Conservation (phyloP, 1,139 yeast genomes). For the Pichia sp. region DNA sequence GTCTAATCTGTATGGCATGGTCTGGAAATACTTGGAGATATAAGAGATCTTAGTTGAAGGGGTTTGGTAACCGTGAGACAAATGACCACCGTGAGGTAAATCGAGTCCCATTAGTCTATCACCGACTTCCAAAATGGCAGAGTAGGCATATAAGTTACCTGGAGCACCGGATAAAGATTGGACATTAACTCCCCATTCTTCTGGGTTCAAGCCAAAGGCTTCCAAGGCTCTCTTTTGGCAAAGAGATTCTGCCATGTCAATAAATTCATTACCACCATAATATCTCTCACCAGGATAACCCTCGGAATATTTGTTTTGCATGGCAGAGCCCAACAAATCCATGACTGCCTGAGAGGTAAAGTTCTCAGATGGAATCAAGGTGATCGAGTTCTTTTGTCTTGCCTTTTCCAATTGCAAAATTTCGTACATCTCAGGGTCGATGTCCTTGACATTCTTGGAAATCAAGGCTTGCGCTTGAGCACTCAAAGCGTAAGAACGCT, state of each 20-base stretch:
- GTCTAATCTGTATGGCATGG: slow-evolving; percentile 96
- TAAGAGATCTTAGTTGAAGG: slow-evolving; percentile 92
- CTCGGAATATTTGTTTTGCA: slow-evolving; percentile 87
- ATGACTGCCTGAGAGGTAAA: slow-evolving; percentile 95
- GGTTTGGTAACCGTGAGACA: slow-evolving; percentile 97
- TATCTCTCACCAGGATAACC: slow-evolving; percentile 88
- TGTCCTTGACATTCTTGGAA: slow-evolving; percentile 58
- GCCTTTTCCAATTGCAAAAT: slow-evolving; percentile 68
- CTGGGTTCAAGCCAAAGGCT: slow-evolving; percentile 76
- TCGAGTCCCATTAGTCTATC: slow-evolving; percentile 97
- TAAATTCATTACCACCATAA: slow-evolving; percentile 89
- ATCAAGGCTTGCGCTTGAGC: slow-evolving; percentile 49
- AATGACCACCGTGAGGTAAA: slow-evolving; percentile 97
- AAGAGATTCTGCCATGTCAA: slow-evolving; percentile 85
- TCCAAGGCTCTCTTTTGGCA: slow-evolving; percentile 92
- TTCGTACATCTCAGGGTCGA: slow-evolving; percentile 83
- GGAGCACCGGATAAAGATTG: slow-evolving; percentile 96
- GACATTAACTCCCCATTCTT: slow-evolving; percentile 96
- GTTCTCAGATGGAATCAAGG: slow-evolving; percentile 93
- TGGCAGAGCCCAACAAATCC: slow-evolving; percentile 95
- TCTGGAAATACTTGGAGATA: slow-evolving; percentile 92
- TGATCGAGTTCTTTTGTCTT: slow-evolving; percentile 93
- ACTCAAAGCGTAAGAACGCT: slow-evolving; percentile 44
- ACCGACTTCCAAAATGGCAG: slow-evolving; percentile 89
- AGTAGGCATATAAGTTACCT: slow-evolving; percentile 93